A percentile compares a stretch with the other conserved stretches of the same genome.
Evolutionary conservation across 148 eudicot genomes (phyloP).

Genomic region (Chenopodium formosanum): DNA sequence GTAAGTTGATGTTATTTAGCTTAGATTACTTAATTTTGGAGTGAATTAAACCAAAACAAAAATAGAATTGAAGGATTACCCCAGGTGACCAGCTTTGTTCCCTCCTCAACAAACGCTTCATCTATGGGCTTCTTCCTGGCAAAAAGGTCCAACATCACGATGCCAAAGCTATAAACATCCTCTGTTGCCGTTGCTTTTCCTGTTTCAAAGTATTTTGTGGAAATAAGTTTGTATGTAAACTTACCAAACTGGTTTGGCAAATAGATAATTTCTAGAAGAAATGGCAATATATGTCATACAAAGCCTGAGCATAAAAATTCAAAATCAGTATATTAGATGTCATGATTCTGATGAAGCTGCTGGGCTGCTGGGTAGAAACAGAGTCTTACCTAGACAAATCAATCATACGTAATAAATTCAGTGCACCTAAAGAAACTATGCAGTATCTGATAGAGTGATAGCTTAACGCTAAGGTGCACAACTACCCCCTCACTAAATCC

Average conservation of each 20-base stretch:
- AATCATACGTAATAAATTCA: not conserved
- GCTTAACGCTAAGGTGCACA: not conserved
- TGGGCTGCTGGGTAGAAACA: no score
- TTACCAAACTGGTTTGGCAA: no score
- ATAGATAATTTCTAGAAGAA: no score
- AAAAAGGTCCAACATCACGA: constrained; percentile 78
- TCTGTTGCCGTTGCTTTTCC: constrained; percentile 93
- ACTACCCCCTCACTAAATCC: no score
- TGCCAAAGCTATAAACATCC: constrained; percentile 93
- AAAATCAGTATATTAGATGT: not conserved
- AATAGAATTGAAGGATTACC: constrained; percentile 36
- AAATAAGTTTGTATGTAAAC: not conserved
- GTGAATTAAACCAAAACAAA: not conserved
- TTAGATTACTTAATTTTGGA: not conserved
- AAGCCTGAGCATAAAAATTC: no score
- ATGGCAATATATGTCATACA: no score
- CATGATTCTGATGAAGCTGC: not conserved
- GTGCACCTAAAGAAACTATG: not conserved
- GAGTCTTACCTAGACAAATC: not conserved
- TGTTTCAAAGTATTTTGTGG: constrained; percentile 85
- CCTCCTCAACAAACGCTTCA: constrained; percentile 50
- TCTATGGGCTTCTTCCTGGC: constrained; percentile 69
- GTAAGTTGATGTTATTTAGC: no score
- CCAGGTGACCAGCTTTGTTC: constrained; percentile 92
- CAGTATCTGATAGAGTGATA: not conserved